A percentile compares a stretch with the other conserved stretches of the same genome.
phyloP scores from a whole-genome alignment of 176 grass and related monocot genomes.

The Thalia dealbata region DNA sequence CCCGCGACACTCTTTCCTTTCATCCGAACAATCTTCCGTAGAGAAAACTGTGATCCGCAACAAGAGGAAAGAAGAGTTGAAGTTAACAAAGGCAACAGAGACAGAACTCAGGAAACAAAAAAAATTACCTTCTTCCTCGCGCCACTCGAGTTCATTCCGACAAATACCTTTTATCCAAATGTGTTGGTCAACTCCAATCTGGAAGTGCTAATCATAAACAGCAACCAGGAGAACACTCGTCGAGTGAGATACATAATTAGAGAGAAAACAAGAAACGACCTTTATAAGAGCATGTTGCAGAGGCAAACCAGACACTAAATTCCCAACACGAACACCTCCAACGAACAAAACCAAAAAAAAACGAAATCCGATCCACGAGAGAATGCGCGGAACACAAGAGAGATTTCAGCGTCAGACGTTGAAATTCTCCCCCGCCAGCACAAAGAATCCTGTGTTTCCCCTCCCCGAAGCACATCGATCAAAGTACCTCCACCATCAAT shows the following conservation, averaged over 20 bases:
- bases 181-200: neutral
- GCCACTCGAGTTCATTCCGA: neutral
- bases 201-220: neutral
- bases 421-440: neutral
- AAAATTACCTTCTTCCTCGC: conserved; percentile 36
- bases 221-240: neutral
- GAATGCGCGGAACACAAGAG: neutral
- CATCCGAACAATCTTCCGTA: conserved; percentile 15
- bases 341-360: neutral
- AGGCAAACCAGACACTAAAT: neutral
- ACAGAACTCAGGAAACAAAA: neutral
- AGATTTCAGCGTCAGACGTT: neutral
- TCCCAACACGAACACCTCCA: neutral
- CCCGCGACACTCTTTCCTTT: conserved; percentile 1
- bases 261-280: neutral
- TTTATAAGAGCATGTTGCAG: neutral
- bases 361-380: neutral
- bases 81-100: no score
- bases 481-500: neutral
- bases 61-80: neutral
- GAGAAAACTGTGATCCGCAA: conserved; percentile 12
- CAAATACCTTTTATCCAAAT: neutral
- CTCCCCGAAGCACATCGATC: neutral
- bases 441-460: neutral
- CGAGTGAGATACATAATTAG: neutral